phyloP scores from a whole-genome alignment of 768 basidiomycete species.

The Amanita rimosa region DNA sequence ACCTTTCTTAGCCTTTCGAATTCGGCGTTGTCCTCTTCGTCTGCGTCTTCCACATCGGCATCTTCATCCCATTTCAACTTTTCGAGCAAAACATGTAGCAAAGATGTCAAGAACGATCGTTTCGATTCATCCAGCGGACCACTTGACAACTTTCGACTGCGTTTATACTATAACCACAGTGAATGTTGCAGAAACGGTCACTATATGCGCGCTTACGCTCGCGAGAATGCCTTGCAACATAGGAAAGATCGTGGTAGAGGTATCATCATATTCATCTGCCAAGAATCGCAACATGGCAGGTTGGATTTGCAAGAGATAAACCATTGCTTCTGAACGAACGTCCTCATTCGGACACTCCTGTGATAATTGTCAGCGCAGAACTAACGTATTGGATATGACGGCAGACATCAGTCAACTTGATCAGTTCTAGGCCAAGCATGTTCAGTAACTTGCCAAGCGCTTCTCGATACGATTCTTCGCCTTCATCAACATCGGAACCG shows the following conservation, averaged over 20 bases:
- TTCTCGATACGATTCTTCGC: conserved; percentile 83
- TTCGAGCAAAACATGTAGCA: conserved; percentile 67
- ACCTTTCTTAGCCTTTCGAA: conserved; percentile 87
- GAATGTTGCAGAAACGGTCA: conserved; percentile 1
- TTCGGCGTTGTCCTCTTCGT: conserved; percentile 76
- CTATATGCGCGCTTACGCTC: conserved; percentile 37
- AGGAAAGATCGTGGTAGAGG: conserved; percentile 75
- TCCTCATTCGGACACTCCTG: conserved; percentile 54
- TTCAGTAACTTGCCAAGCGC: conserved; percentile 79
- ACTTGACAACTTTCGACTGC: conserved; percentile 46
- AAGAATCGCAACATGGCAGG: conserved; percentile 83
- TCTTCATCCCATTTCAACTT: conserved; percentile 90
- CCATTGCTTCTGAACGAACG: conserved; percentile 51
- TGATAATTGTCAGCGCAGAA: conserved; percentile 2
- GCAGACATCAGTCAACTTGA: conserved; percentile 74
- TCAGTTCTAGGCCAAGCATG: conserved; percentile 68
- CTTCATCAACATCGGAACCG: conserved; percentile 70
- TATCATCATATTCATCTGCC: conserved; percentile 85
- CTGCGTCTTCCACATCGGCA: conserved; percentile 69
- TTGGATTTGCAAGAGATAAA: conserved; percentile 53
- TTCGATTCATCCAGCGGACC: conserved; percentile 54
- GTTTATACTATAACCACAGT: conserved; percentile 58
- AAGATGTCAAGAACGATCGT: conserved; percentile 64
- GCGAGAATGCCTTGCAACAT: conserved; percentile 66
- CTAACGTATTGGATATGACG: background rate